phyloP scores from a whole-genome alignment of 192 early-diverging fungal genomes.

The Rhizoclosmatium globosum region DNA sequence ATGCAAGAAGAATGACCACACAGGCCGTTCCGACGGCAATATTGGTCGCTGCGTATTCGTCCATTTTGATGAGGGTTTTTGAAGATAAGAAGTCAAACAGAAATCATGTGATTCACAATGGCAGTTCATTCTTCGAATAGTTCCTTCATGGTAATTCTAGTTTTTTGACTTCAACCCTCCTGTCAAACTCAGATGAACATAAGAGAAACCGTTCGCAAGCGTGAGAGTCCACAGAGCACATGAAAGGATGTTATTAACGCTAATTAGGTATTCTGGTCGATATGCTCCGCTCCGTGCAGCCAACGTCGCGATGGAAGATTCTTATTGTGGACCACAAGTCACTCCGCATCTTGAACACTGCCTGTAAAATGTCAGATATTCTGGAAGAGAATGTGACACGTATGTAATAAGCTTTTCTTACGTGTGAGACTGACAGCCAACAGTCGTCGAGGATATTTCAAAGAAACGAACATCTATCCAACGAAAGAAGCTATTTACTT shows the following conservation, averaged over 20 bases:
- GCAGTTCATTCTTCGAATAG: too few species aligned
- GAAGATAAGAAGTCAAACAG: too few species aligned
- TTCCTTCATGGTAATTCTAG: too few species aligned
- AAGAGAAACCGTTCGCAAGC: conserved; percentile 15
- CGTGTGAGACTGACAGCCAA: not conserved
- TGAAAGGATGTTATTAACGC: not conserved
- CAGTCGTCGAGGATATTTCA: conserved; percentile 63
- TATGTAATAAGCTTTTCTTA: conserved; percentile 28
- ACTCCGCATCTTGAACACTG: conserved; percentile 73
- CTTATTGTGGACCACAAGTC: conserved; percentile 81
- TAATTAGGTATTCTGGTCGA: conserved; percentile 60
- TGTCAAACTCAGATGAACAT: not conserved
- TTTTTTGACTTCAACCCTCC: too few species aligned
- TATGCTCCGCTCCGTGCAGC: conserved; percentile 79
- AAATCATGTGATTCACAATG: too few species aligned
- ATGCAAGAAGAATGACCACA: conserved; percentile 24
- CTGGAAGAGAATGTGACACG: conserved; percentile 80
- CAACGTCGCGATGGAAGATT: conserved; percentile 82
- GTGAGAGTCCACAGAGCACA: not conserved
- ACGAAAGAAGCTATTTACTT: conserved; percentile 71
- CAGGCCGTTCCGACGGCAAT: conserved; percentile 23
- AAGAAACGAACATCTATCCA: conserved; percentile 60
- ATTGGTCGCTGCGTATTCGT: conserved; percentile 17
- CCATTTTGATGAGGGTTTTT: not conserved
- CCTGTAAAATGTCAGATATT: conserved; percentile 83